Evolutionary conservation across 164 flowering plant genomes (phyloP), one percentile per base, ranked within the genome.

Genomic region (Brasenia schreberi): DNA sequence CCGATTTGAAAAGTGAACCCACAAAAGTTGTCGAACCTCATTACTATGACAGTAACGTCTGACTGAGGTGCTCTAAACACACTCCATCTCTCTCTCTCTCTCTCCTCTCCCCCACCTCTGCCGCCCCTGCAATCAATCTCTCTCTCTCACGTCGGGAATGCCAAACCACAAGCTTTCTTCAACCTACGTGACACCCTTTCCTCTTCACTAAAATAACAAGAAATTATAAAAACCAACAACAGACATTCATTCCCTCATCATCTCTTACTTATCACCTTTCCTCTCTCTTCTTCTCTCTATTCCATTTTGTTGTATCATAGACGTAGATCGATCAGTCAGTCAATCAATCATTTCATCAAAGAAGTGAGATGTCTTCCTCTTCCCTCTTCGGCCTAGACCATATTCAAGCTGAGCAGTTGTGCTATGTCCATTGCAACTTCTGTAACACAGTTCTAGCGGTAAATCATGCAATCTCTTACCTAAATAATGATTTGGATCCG

Each of bases 301-400:
- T 45, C 6, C 12, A 39, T 18, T 49, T 42, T n/a, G 11, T 33
- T 33, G 39, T 42, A 16, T n/a, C 53, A 64, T 19, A 42, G 17
- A 17, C 18, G 18, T 6, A 49, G 65, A 33, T 33, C 39, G 39
- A 74, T 68, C 75, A 71, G 68, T 78, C 80, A 66, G 42, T 69
- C 75, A 43, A 72, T 77, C 75, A 67, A 77, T 76, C 81, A 69
- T 76, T 69, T 70, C 60, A 67, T 62, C 72, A 33, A 33, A 33
- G 39, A 33, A 11, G 45, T 43, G 23, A 19, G 43, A n/a, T 18
- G 59, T 83, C 90, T 71, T 85, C 90, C 67, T 79, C 92, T 67
- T 73, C 84, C 74, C 82, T 81, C 77, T 77, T 86, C 42, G 80
- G 87, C 82, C 90, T 85, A 88, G 92, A 87, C 84, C 83, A 77